Evolutionary conservation across 1,284 basidiomycete species (phyloP).

Genomic region (Phlebopus sp.): DNA sequence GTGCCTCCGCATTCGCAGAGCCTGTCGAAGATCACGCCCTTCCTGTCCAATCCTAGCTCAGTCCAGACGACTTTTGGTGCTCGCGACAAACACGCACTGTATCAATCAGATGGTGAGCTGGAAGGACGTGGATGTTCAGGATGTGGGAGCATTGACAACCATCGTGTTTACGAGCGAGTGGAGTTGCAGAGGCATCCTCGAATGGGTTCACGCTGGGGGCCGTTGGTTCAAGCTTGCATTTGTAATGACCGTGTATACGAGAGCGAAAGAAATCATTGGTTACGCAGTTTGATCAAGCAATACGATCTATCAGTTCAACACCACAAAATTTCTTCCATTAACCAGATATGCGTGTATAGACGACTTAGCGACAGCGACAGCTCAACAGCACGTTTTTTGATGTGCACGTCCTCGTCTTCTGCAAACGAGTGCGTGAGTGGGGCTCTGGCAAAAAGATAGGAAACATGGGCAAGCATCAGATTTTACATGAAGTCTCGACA

Average conservation of each 20-base stretch:
- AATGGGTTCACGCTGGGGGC: constrained; percentile 21
- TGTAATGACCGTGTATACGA: constrained; percentile 10
- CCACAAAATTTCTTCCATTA: too few species aligned
- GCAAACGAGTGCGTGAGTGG: neutral
- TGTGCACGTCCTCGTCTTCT: too few species aligned
- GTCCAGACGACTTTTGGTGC: constrained; percentile 33
- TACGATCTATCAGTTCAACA: neutral
- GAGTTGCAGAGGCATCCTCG: constrained; percentile 10
- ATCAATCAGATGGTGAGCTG: constrained; percentile 24
- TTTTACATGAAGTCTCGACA: constrained; percentile 55
- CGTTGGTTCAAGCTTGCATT: constrained; percentile 23
- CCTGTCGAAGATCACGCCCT: too few species aligned
- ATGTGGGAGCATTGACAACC: constrained; percentile 6
- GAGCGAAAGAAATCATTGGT: neutral
- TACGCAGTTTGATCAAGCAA: neutral
- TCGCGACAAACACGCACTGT: constrained; percentile 44
- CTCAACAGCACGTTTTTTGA: too few species aligned
- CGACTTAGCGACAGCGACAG: too few species aligned
- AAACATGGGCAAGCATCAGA: constrained; percentile 31
- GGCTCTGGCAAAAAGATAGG: neutral
- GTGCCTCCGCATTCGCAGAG: too few species aligned
- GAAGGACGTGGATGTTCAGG: too few species aligned
- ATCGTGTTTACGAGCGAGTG: constrained; percentile 20
- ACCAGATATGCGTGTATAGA: too few species aligned
- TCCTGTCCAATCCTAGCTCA: constrained; percentile 28